Percentiles rank a stretch among this genome's conserved stretches.
Evolutionary conservation across 352 stramenopile species (phyloP).

Genomic region (Phytophthora foliorum): DNA sequence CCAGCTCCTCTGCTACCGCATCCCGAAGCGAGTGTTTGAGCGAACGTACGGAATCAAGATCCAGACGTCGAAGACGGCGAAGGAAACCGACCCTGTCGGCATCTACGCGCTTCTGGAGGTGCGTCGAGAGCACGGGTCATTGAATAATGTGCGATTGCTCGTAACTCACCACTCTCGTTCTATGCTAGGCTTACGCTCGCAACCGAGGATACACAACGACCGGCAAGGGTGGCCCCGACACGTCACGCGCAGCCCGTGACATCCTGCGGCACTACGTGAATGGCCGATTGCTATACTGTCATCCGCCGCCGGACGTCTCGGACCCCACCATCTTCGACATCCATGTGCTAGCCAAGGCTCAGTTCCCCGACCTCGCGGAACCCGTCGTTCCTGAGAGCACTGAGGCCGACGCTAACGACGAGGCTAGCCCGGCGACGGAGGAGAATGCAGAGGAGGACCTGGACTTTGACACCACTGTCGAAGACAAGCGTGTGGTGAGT

Average conservation of each 20-base stretch:
- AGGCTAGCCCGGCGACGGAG: conserved; percentile 7
- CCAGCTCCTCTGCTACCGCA: conserved; percentile 94
- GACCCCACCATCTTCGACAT: conserved; percentile 81
- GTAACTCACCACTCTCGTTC: conserved; percentile 9
- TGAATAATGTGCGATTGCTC: background rate
- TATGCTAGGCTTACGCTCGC: conserved; percentile 75
- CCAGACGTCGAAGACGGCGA: conserved; percentile 61
- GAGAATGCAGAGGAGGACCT: conserved; percentile 45
- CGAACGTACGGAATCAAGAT: conserved; percentile 97
- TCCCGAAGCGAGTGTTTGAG: conserved; percentile 97
- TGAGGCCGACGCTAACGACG: conserved; percentile 26
- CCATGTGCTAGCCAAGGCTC: conserved; percentile 62
- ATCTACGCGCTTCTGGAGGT: conserved; percentile 86
- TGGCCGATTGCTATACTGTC: conserved; percentile 98
- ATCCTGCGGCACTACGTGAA: conserved; percentile 99
- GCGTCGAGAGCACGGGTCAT: conserved; percentile 13
- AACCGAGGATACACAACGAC: conserved; percentile 94
- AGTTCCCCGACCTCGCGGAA: conserved; percentile 67
- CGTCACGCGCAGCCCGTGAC: conserved; percentile 94
- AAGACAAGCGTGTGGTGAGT: conserved; percentile 78
- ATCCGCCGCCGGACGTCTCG: conserved; percentile 88
- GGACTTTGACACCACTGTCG: conserved; percentile 77
- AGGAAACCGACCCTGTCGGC: conserved; percentile 79
- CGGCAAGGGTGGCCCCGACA: conserved; percentile 95
- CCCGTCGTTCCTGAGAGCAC: conserved; percentile 18